Conservation (phyloP, 2,329 filamentous ascomycete genomes). For the Xylariomycetidae sp. region DNA sequence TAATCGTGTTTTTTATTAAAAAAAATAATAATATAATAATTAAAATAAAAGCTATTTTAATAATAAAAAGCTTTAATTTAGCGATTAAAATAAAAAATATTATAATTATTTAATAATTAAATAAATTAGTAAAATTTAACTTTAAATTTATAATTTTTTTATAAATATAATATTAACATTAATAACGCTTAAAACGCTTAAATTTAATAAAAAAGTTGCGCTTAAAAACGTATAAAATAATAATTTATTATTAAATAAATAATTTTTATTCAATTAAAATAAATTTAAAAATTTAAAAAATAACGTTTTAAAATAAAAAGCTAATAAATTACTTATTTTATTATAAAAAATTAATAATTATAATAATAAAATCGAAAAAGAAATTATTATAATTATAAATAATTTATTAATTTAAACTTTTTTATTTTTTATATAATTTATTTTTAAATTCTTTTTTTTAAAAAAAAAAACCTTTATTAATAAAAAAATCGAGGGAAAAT, state of each 20-base stretch:
- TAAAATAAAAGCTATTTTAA: too few species aligned
- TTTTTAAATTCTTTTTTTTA: background rate
- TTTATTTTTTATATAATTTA: background rate
- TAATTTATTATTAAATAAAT: background rate
- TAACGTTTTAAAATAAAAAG: too few species aligned
- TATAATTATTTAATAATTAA: background rate
- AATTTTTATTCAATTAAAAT: background rate
- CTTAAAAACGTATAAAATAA: background rate
- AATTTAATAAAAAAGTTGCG: constrained; percentile 5
- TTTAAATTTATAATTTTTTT: constrained; percentile 2
- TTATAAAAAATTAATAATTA: too few species aligned
- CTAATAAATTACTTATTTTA: background rate
- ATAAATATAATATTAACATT: too few species aligned
- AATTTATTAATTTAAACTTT: constrained; percentile 1
- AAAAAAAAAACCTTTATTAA: background rate
- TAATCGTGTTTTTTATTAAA: background rate
- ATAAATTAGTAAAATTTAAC: background rate
- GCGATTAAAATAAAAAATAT: background rate
- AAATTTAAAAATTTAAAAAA: background rate
- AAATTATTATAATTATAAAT: too few species aligned
- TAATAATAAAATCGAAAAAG: too few species aligned
- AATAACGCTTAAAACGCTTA: constrained; percentile 1
- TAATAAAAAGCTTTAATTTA: background rate
- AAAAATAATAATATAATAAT: background rate
- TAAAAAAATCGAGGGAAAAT: background rate